Conservation (phyloP, 306 rosid genomes). For the Psophocarpus tetragonolobus region DNA sequence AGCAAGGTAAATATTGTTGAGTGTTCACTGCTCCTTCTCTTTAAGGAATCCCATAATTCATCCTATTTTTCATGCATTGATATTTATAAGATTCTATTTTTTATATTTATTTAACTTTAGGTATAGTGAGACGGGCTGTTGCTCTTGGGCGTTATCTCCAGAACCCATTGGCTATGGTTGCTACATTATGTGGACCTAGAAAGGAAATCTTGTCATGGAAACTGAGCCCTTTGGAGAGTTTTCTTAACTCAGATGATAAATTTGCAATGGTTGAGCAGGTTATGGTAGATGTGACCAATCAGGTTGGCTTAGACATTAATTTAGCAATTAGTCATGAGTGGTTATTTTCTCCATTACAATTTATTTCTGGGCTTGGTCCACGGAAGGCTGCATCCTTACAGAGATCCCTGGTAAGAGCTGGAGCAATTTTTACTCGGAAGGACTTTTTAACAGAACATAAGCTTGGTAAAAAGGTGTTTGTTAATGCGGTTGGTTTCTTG, state of each 20-base stretch:
- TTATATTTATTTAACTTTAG: conserved; percentile 54
- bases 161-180: conserved; percentile 94
- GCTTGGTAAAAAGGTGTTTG: conserved; percentile 92
- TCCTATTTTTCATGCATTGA: conserved; percentile 29
- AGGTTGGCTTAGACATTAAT: conserved; percentile 92
- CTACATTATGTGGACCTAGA: conserved; percentile 93
- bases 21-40: neutral
- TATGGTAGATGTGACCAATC: conserved; percentile 93
- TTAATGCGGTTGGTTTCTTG: conserved; percentile 92
- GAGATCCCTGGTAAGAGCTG: conserved; percentile 86
- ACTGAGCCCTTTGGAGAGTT: conserved; percentile 70
- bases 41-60: conserved; percentile 10
- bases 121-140: conserved; percentile 95
- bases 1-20: conserved; percentile 54
- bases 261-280: conserved; percentile 88
- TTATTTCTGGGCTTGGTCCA: conserved; percentile 97
- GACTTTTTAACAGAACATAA: conserved; percentile 78
- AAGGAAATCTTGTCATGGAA: conserved; percentile 95
- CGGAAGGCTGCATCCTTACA: conserved; percentile 96
- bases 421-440: conserved; percentile 87
- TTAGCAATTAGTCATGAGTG: conserved; percentile 90
- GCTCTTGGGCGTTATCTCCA: conserved; percentile 97
- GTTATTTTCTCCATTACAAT: conserved; percentile 90
- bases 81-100: conserved; percentile 52
- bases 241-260: conserved; percentile 88